phyloP scores from a whole-genome alignment of 1,284 basidiomycete species.

The Leccinum huronense region DNA sequence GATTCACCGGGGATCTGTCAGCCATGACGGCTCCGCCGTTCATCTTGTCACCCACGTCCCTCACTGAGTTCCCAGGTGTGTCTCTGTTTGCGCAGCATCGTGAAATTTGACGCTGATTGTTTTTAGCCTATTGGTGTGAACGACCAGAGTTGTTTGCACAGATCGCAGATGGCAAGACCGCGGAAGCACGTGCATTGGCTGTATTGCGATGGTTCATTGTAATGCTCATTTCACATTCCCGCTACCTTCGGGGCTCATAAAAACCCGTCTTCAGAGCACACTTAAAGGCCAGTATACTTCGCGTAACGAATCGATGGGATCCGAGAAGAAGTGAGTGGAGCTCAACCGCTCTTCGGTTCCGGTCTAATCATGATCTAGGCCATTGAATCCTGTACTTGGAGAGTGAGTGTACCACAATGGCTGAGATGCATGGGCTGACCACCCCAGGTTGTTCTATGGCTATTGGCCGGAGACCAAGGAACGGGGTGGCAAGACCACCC shows the following conservation, averaged over 20 bases:
- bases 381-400: constrained; percentile 93
- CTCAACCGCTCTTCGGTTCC: constrained; percentile 2
- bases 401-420: constrained; percentile 57
- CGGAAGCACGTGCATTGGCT: constrained; percentile 70
- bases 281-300: constrained; percentile 95
- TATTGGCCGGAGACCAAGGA: constrained; percentile 80
- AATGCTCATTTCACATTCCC: constrained; percentile 23
- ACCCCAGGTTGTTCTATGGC: constrained; percentile 81
- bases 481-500: constrained; percentile 75
- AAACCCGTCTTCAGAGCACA: constrained; percentile 55
- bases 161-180: constrained; percentile 73
- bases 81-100: constrained; percentile 4
- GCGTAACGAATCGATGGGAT: constrained; percentile 89
- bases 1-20: constrained; percentile 89
- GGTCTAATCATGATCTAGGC: constrained; percentile 46
- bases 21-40: constrained; percentile 94
- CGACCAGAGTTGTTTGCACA: constrained; percentile 80
- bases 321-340: constrained; percentile 85
- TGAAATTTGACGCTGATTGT: constrained; percentile 7
- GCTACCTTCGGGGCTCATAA: constrained; percentile 7
- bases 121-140: constrained; percentile 87
- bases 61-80: constrained; percentile 86
- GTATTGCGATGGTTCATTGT: constrained; percentile 92
- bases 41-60: constrained; percentile 82
- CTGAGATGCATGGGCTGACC: constrained; percentile 2